phyloP scores from a whole-genome alignment of 2,329 filamentous ascomycete genomes.

The Hypoxylon sp. region DNA sequence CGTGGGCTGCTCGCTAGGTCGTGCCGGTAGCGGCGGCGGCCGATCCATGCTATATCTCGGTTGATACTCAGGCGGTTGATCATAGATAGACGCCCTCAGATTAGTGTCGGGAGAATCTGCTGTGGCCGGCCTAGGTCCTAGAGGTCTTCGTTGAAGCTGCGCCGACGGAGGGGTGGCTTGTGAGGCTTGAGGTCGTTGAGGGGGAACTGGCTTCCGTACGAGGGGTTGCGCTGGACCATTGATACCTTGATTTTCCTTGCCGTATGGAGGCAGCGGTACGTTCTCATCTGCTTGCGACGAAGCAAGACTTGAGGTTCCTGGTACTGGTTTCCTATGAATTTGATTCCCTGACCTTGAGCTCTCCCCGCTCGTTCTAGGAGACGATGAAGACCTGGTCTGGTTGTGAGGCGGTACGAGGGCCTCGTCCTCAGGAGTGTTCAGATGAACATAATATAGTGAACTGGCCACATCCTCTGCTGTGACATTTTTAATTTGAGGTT shows the following conservation, averaged over 20 bases:
- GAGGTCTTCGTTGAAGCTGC: conserved; percentile 40
- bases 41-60: conserved; percentile 36
- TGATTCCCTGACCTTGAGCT: conserved; percentile 53
- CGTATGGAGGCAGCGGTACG: conserved; percentile 28
- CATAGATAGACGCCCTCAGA: conserved; percentile 19
- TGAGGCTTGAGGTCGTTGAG: conserved; percentile 14
- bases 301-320: conserved; percentile 38
- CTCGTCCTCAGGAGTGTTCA: conserved; percentile 72
- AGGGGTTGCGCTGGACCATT: conserved; percentile 19
- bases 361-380: conserved; percentile 60
- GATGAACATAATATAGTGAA: conserved; percentile 92
- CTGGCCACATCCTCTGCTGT: conserved; percentile 87
- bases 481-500: conserved; percentile 89
- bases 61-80: conserved; percentile 30
- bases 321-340: conserved; percentile 67
- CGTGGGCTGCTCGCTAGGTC: conserved; percentile 25
- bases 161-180: conserved; percentile 19
- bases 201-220: conserved; percentile 35
- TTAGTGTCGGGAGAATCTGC: conserved; percentile 22
- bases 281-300: conserved; percentile 28
- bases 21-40: conserved; percentile 34
- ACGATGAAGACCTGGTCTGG: conserved; percentile 48
- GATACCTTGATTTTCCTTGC: conserved; percentile 45
- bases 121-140: conserved; percentile 38
- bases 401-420: conserved; percentile 51